These are phyloP conservation scores for Zygosaccharomyces bailii DNA, from an alignment of 805 yeast species.

Conservation along the genomic window DNA sequence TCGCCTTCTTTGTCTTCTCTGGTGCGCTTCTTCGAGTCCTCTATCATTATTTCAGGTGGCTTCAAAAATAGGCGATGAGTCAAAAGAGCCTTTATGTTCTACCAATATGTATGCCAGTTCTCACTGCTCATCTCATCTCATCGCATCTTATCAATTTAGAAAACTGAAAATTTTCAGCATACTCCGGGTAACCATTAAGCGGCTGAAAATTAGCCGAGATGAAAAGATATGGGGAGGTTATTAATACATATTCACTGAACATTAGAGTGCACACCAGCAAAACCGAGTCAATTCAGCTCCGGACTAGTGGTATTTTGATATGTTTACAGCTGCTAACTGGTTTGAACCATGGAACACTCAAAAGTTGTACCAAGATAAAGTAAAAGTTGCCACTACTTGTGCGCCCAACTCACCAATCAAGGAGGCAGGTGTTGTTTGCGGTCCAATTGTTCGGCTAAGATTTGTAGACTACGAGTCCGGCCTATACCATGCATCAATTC, in stretches of 20 bases:
- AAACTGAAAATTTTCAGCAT: constrained; percentile 8
- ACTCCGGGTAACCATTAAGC: constrained; percentile 6
- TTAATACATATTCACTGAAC: neutral
- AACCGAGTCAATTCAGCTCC: neutral
- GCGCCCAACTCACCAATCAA: constrained; percentile 23
- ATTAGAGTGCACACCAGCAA: neutral
- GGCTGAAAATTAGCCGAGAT: constrained; percentile 3
- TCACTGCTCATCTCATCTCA: constrained; percentile 30
- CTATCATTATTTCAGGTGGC: constrained; percentile 3
- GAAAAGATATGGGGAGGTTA: neutral
- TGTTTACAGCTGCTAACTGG: constrained; percentile 15
- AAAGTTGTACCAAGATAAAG: constrained; percentile 20
- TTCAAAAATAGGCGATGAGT: neutral
- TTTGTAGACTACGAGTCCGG: constrained; percentile 53
- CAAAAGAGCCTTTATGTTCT: neutral
- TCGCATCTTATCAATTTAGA: constrained; percentile 12
- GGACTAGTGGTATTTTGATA: neutral
- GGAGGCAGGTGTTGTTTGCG: constrained; percentile 45
- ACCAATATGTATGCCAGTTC: too few species aligned
- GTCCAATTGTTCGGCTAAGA: constrained; percentile 71
- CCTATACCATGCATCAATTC: constrained; percentile 64
- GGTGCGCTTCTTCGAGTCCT: constrained; percentile 11
- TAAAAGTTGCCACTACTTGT: constrained; percentile 24
- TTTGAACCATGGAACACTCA: constrained; percentile 30
- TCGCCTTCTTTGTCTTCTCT: constrained; percentile 11